phyloP scores from a whole-genome alignment of 2,329 filamentous ascomycete species.

The Parastagonospora nodorum region DNA sequence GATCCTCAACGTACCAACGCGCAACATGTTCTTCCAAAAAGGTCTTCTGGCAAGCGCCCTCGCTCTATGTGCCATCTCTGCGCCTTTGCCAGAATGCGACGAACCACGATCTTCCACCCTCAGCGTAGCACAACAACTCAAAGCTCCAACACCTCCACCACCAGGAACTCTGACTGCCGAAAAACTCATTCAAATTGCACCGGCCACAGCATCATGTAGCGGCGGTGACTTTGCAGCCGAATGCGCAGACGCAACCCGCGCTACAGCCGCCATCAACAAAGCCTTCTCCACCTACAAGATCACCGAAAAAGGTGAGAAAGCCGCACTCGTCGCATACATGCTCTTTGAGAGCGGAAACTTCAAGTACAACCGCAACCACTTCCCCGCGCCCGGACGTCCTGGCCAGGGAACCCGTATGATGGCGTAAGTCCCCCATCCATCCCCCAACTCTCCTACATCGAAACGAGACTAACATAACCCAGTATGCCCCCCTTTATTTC shows the following conservation, averaged over 20 bases:
- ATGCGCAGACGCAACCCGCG: conserved; percentile 64
- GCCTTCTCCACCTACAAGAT: conserved; percentile 65
- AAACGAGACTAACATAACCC: no score
- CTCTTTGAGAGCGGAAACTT: conserved; percentile 73
- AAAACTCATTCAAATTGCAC: conserved; percentile 60
- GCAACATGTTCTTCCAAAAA: conserved; percentile 32
- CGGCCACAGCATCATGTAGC: conserved; percentile 60
- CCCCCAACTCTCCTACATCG: no score
- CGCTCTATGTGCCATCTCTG: conserved; percentile 46
- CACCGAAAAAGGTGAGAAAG: conserved; percentile 62
- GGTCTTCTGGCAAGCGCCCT: conserved; percentile 29
- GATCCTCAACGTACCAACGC: conserved; percentile 4
- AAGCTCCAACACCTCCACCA: background rate
- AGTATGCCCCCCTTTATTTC: conserved; percentile 57
- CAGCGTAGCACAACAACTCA: no score
- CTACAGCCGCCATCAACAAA: conserved; percentile 61
- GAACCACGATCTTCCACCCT: background rate
- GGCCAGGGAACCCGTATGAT: conserved; percentile 77
- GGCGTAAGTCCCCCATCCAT: conserved; percentile 52
- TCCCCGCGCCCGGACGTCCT: conserved; percentile 56
- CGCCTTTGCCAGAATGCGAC: conserved; percentile 19
- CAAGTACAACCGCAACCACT: conserved; percentile 72
- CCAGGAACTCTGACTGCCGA: conserved; percentile 25
- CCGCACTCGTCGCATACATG: conserved; percentile 72
- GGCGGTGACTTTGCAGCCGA: conserved; percentile 56